Percentiles rank a stretch among this genome's conserved stretches.
Conservation (phyloP, 2,329 filamentous ascomycete species). For the Fusarium pseudograminearum region DNA sequence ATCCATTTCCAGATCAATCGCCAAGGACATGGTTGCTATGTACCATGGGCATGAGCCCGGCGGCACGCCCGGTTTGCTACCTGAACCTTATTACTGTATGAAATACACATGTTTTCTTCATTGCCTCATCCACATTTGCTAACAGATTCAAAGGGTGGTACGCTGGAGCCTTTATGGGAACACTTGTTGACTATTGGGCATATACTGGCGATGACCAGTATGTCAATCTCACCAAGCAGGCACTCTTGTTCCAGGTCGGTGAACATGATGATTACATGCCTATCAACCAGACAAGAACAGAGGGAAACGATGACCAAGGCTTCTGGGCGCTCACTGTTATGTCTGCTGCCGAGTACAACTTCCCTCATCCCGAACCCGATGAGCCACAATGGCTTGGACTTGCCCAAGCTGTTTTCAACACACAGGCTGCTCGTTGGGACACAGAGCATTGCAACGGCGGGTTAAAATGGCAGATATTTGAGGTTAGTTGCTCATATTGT, state of each 20-base stretch:
- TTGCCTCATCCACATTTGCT: conserved; percentile 2
- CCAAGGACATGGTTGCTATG: conserved; percentile 61
- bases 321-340: conserved; percentile 80
- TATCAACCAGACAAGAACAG: conserved; percentile 73
- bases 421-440: conserved; percentile 81
- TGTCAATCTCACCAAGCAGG: conserved; percentile 75
- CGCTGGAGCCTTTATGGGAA: conserved; percentile 76
- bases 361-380: conserved; percentile 67
- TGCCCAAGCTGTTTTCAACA: conserved; percentile 85
- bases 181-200: conserved; percentile 86
- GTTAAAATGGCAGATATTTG: conserved; percentile 86
- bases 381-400: conserved; percentile 77
- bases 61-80: conserved; percentile 63
- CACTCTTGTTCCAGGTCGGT: conserved; percentile 80
- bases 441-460: conserved; percentile 76
- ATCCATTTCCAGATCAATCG: conserved; percentile 62
- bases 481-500: conserved; percentile 44
- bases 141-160: conserved; percentile 69
- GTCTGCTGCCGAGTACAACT: conserved; percentile 76
- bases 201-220: conserved; percentile 80
- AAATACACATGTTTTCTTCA: conserved; percentile 8
- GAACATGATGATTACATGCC: conserved; percentile 82
- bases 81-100: conserved; percentile 67
- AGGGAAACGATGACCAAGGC: conserved; percentile 81
- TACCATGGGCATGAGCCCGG: conserved; percentile 63